phyloP scores from a whole-genome alignment of 2,329 filamentous ascomycete species.

The Clarireedia monteithiana region DNA sequence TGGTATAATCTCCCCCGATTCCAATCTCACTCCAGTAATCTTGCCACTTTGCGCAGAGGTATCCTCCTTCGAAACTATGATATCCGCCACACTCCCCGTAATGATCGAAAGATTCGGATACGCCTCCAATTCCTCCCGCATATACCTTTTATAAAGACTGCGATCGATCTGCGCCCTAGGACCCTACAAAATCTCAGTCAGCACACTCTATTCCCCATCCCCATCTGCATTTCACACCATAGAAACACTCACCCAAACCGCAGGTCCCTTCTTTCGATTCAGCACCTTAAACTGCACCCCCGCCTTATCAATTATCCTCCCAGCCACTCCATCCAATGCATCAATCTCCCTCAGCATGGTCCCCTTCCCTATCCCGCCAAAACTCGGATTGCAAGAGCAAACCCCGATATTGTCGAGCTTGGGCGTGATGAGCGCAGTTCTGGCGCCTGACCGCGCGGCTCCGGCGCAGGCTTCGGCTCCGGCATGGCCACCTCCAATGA shows the following conservation, averaged over 20 bases:
- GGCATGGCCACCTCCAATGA: conserved; percentile 93
- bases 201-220: neutral
- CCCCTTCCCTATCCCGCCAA: conserved; percentile 97
- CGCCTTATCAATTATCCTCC: conserved; percentile 84
- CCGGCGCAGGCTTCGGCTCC: conserved; percentile 90
- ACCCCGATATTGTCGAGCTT: conserved; percentile 83
- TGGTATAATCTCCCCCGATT: conserved; percentile 76
- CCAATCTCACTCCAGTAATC: conserved; percentile 78
- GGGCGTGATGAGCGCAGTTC: conserved; percentile 84
- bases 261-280: conserved; percentile 84
- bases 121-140: conserved; percentile 73
- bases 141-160: conserved; percentile 78
- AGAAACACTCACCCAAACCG: conserved; percentile 60
- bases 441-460: conserved; percentile 79
- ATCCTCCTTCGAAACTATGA: conserved; percentile 59
- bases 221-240: neutral
- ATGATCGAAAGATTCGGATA: conserved; percentile 77
- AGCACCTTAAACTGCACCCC: conserved; percentile 89
- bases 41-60: conserved; percentile 50
- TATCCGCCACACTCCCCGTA: conserved; percentile 85
- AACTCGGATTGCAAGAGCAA: conserved; percentile 94
- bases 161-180: conserved; percentile 94
- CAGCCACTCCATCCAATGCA: conserved; percentile 83
- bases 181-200: conserved; percentile 40
- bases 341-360: conserved; percentile 94